Percentiles rank a stretch among this genome's conserved stretches.
Conservation (phyloP, 2,329 filamentous ascomycete species). For the Alternaria arbusti region DNA sequence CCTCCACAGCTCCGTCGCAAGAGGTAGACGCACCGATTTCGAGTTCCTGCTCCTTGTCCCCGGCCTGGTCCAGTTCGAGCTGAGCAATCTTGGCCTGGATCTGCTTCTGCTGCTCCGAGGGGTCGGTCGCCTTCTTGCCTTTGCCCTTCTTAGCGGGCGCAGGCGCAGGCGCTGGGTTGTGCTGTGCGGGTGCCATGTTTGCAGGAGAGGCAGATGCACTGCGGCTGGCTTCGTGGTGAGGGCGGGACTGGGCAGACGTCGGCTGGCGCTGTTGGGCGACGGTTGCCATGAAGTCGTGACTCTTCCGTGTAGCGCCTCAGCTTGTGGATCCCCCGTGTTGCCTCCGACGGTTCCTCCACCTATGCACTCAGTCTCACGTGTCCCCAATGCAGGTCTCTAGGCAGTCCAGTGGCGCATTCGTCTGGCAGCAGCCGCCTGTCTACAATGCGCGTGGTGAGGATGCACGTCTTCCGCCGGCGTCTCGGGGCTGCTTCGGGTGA, state of each 20-base stretch:
- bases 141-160: slow-evolving; percentile 76
- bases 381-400: slow-evolving; percentile 6
- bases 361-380: slow-evolving; percentile 5
- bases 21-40: slow-evolving; percentile 75
- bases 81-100: slow-evolving; percentile 94
- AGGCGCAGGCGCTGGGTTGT: slow-evolving; percentile 59
- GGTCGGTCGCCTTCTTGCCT: slow-evolving; percentile 82
- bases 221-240: slow-evolving; percentile 51
- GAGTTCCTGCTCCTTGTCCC: slow-evolving; percentile 92
- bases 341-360: slow-evolving; percentile 12
- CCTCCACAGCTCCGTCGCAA: slow-evolving; percentile 9
- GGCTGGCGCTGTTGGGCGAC: slow-evolving; percentile 46
- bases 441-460: slow-evolving; percentile 22
- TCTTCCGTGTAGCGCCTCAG: slow-evolving; percentile 18
- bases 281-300: slow-evolving; percentile 42
- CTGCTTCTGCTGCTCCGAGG: slow-evolving; percentile 88
- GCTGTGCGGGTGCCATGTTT: slow-evolving; percentile 53
- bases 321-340: slow-evolving; percentile 22
- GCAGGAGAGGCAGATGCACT: slow-evolving; percentile 50
- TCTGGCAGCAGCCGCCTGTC: slow-evolving; percentile 14
- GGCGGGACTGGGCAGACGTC: slow-evolving; percentile 36
- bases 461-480: slow-evolving; percentile 34
- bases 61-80: slow-evolving; percentile 88
- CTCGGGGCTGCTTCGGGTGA: slow-evolving; percentile 28
- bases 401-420: slow-evolving; percentile 24